phyloP scores from a whole-genome alignment of 371 early-diverging fungal species.

The Circinella minor region DNA sequence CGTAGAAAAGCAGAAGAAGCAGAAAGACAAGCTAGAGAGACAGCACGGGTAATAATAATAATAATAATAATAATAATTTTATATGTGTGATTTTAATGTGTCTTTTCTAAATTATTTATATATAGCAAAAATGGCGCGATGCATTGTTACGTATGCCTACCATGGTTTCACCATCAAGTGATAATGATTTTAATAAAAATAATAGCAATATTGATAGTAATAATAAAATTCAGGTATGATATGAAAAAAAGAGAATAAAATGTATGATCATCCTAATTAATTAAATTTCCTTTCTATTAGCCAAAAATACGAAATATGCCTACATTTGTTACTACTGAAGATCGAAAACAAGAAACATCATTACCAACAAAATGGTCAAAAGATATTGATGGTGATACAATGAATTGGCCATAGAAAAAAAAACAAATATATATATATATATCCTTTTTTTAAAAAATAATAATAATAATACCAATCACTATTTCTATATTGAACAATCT shows the following conservation, averaged over 20 bases:
- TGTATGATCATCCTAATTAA: too few relatives aligned
- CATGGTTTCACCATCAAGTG: neutral
- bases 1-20: conserved; percentile 18
- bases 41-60: conserved; percentile 13
- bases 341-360: neutral
- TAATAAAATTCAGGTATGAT: neutral
- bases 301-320: conserved; percentile 11
- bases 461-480: too few relatives aligned
- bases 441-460: neutral
- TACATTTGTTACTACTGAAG: conserved; percentile 9
- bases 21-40: conserved; percentile 14
- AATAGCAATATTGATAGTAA: neutral
- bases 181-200: neutral
- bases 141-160: conserved; percentile 22
- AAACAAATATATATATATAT: neutral
- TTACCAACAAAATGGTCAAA: neutral
- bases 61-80: neutral
- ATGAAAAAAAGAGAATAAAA: too few relatives aligned
- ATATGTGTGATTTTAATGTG: neutral
- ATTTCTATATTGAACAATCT: neutral
- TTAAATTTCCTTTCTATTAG: neutral
- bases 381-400: conserved; percentile 1
- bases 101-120: too few relatives aligned
- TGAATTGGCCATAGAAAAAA: neutral
- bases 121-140: conserved; percentile 22